Percentiles rank a stretch among this genome's conserved stretches.
Conservation (phyloP, 2,329 filamentous ascomycete species). For the Torrubiella hemipterigena region DNA sequence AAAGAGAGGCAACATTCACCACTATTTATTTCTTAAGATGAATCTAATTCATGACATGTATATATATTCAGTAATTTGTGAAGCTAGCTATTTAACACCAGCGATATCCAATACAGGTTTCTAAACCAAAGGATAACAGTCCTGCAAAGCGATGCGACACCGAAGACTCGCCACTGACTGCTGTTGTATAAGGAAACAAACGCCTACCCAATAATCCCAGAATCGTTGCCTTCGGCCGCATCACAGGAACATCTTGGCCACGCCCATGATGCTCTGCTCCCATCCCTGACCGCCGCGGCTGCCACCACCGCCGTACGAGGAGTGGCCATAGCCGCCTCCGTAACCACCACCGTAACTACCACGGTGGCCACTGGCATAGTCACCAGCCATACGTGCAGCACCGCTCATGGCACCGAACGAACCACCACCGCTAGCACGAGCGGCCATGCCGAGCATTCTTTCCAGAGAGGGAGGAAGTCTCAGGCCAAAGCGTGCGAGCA, state of each 20-base stretch:
- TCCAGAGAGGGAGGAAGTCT: conserved; percentile 55
- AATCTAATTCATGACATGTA: too few relatives aligned
- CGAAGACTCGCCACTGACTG: too few relatives aligned
- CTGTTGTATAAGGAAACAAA: too few relatives aligned
- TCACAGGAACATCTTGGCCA: conserved; percentile 32
- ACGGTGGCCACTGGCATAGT: conserved; percentile 13
- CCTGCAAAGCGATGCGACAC: too few relatives aligned
- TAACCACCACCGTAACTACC: conserved; percentile 9
- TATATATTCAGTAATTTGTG: too few relatives aligned
- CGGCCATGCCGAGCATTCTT: conserved; percentile 43
- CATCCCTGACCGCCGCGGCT: conserved; percentile 18
- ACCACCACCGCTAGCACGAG: conserved; percentile 33
- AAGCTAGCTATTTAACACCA: too few relatives aligned
- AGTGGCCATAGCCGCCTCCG: conserved; percentile 16
- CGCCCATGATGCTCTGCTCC: conserved; percentile 21
- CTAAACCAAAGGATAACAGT: too few relatives aligned
- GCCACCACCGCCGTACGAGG: conserved; percentile 17
- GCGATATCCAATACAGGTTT: too few relatives aligned
- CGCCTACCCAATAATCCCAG: too few relatives aligned
- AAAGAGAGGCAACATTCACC: too few relatives aligned
- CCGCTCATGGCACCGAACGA: conserved; percentile 39
- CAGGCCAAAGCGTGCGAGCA: conserved; percentile 71
- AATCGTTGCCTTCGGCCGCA: conserved; percentile 1
- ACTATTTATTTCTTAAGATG: too few relatives aligned
- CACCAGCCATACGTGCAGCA: conserved; percentile 40